phyloP scores from a whole-genome alignment of 805 yeast species.

The Hemisphaericaspora nanyangensis region DNA sequence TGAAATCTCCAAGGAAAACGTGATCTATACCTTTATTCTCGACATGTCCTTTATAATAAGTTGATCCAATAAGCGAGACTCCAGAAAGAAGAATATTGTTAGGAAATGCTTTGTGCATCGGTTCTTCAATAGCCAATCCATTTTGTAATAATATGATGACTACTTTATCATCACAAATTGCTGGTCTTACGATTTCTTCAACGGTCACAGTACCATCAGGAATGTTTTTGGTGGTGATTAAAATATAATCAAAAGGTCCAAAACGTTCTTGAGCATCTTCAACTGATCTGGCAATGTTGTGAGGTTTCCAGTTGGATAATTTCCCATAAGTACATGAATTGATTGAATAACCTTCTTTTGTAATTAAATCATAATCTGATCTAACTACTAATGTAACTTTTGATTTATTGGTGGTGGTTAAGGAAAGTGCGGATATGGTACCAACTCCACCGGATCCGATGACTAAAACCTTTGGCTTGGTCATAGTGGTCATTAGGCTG shows the following conservation, averaged over 20 bases:
- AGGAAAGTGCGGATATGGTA: constrained; percentile 64
- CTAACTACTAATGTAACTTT: constrained; percentile 35
- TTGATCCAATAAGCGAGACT: constrained; percentile 33
- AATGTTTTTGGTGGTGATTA: constrained; percentile 36
- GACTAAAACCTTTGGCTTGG: constrained; percentile 43
- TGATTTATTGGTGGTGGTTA: constrained; percentile 45
- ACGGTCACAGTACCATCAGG: constrained; percentile 35
- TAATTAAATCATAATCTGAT: constrained; percentile 31
- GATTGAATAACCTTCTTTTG: constrained; percentile 26
- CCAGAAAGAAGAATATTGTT: constrained; percentile 32
- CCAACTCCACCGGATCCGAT: constrained; percentile 91
- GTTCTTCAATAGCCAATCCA: constrained; percentile 35
- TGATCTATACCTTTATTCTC: constrained; percentile 18
- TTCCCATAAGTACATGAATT: constrained; percentile 32
- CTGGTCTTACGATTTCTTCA: constrained; percentile 40
- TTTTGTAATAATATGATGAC: constrained; percentile 35
- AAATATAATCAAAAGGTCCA: constrained; percentile 33
- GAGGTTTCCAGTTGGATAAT: constrained; percentile 27
- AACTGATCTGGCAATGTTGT: constrained; percentile 23
- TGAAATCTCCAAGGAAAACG: constrained; percentile 21
- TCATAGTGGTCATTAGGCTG: not conserved
- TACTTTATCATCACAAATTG: constrained; percentile 21
- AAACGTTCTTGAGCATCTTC: constrained; percentile 20
- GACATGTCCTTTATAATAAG: constrained; percentile 21
- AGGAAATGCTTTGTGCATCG: constrained; percentile 30